Evolutionary conservation across 768 basidiomycete species (phyloP).

Genomic region (Collybia mongolica): DNA sequence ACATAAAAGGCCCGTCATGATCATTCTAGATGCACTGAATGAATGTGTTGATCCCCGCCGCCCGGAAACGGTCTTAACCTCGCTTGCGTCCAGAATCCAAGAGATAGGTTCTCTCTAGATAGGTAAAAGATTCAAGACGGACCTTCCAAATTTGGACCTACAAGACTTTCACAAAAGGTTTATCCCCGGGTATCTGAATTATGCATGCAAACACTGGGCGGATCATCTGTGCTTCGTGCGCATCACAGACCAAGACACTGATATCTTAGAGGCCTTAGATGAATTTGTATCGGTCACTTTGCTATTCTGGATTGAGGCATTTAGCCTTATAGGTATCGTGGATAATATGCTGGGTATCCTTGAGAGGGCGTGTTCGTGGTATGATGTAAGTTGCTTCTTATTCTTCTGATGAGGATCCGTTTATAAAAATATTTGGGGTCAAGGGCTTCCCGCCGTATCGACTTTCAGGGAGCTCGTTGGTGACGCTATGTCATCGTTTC

Average conservation of each 20-base stretch:
- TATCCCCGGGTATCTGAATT: slow-evolving; percentile 8
- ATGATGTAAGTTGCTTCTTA: background rate
- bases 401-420: too few species aligned
- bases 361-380: background rate
- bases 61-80: slow-evolving; percentile 9
- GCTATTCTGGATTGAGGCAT: background rate
- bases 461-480: background rate
- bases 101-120: slow-evolving; percentile 13
- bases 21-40: slow-evolving; percentile 26
- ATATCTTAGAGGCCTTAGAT: background rate
- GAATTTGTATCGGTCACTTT: background rate
- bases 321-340: background rate
- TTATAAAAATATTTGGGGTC: too few species aligned
- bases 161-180: background rate
- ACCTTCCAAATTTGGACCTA: background rate
- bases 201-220: slow-evolving; percentile 12
- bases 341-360: background rate
- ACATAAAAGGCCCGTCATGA: slow-evolving; percentile 12
- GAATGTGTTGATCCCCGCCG: slow-evolving; percentile 13
- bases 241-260: background rate
- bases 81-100: slow-evolving; percentile 6
- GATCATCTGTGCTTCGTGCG: slow-evolving; percentile 8
- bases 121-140: slow-evolving; percentile 8
- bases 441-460: background rate
- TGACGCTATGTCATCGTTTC: background rate